Evolutionary conservation across 441 rosid species (phyloP).

Genomic region (Adansonia rubrostipa): DNA sequence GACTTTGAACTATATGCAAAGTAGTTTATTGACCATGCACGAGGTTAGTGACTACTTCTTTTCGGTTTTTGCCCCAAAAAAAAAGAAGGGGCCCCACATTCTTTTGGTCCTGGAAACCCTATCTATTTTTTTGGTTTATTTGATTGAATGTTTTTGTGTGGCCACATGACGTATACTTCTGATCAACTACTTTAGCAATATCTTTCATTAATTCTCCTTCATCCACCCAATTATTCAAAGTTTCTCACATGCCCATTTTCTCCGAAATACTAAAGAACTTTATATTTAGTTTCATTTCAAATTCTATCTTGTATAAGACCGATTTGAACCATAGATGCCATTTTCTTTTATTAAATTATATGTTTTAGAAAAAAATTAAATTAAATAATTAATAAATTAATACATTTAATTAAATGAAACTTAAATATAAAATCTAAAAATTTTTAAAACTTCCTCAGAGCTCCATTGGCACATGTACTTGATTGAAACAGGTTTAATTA

Average conservation of each 20-base stretch:
- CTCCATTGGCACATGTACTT: too few relatives aligned
- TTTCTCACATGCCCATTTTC: neutral
- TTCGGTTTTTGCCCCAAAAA: too few relatives aligned
- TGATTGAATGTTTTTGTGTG: neutral
- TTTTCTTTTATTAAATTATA: too few relatives aligned
- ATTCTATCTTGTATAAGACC: too few relatives aligned
- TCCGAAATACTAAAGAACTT: neutral
- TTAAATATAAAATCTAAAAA: too few relatives aligned
- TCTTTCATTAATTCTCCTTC: neutral
- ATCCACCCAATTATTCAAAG: neutral
- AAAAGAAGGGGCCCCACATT: neutral
- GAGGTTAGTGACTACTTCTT: neutral
- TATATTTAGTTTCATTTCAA: neutral
- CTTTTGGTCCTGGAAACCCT: neutral
- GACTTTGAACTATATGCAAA: too few relatives aligned
- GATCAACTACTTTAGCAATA: neutral
- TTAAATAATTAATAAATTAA: too few relatives aligned
- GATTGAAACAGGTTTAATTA: too few relatives aligned
- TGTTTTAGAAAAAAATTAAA: too few relatives aligned
- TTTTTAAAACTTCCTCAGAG: too few relatives aligned
- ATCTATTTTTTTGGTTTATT: neutral
- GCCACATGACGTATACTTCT: neutral
- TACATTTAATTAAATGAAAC: too few relatives aligned
- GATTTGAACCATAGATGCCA: too few relatives aligned
- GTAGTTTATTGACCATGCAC: neutral